A percentile compares a stretch with the other conserved stretches of the same genome.
Conservation (phyloP, 2,329 filamentous ascomycete genomes). For the Nemania sp. region DNA sequence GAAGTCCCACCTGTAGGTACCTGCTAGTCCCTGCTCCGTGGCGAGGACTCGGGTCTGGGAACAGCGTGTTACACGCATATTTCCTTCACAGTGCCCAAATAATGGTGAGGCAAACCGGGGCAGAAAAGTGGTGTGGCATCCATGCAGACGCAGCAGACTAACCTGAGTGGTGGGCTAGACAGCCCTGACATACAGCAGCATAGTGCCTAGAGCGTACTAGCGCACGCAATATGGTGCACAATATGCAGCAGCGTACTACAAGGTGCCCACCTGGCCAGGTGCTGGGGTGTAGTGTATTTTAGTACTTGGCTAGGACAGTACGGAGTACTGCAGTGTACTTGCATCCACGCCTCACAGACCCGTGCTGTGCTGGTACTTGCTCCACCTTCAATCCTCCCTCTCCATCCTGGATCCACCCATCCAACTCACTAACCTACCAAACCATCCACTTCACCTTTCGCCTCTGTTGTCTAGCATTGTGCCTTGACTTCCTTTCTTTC, state of each 20-base stretch:
- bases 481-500: constrained; percentile 35
- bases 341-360: constrained; percentile 22
- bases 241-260: too few species aligned
- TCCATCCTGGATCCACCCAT: constrained; percentile 28
- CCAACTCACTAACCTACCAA: constrained; percentile 25
- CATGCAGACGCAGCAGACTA: not conserved
- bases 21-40: constrained; percentile 9
- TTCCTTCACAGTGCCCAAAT: constrained; percentile 20
- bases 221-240: too few species aligned
- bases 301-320: not conserved
- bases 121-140: constrained; percentile 3
- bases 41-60: constrained; percentile 5
- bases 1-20: too few species aligned
- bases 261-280: too few species aligned
- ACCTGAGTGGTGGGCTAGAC: constrained; percentile 13
- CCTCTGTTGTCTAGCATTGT: constrained; percentile 24
- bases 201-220: too few species aligned
- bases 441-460: constrained; percentile 24
- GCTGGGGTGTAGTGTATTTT: constrained; percentile 8
- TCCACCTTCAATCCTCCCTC: constrained; percentile 30
- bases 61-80: constrained; percentile 24
- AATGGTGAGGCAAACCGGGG: constrained; percentile 15
- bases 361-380: constrained; percentile 25
- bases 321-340: constrained; percentile 12
- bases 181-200: constrained; percentile 10